Evolutionary conservation across 2,329 filamentous ascomycete genomes (phyloP), one percentile per base, ranked within the genome.

Genomic region (Diaporthe aspalathi): DNA sequence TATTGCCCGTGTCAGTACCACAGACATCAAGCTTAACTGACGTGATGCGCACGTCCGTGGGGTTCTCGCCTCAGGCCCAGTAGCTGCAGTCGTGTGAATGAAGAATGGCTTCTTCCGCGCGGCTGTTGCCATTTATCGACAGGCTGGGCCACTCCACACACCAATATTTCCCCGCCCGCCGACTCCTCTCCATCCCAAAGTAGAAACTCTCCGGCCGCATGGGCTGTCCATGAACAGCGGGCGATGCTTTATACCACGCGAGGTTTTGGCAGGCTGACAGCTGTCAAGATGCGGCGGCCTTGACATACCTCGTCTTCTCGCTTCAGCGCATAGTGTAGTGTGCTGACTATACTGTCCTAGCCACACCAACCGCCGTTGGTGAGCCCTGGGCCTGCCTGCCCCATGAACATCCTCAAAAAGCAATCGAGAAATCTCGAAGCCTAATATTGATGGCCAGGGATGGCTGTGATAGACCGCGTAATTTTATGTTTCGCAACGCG

Each of bases 11-110:
- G 60, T 65, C 60, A 50, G 45, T n/a, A 65, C 60, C 45, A 65
- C 60, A 65, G 60, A 65, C 60, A 65, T 65, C 60, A 65, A 65
- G 60, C 60, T 65, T 65, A 65, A 65, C 60, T 65, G 60, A 65
- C 60, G 45, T 65, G 60, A 65, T 65, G 60, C 60, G 60, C 60
- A 65, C 60, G 60, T 65, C 60, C 60, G 20, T 47, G 29, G n/a
- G 60, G 45, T 17, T 27, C 24, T 50, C 20, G n/a, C 60, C 43
- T 50, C 60, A 24, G 27, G 49, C 45, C 45, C 17, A 65, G 29
- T 3, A 47, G 20, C 43, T 45, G 8, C 45, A 38, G 43, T 20
- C 8, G 45, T 43, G n/a, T 65, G 60, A 50, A n/a, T 35, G 60
- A 65, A 35, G 60, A 65, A 38, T 65, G 60, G 60, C 43, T 65